phyloP scores from a whole-genome alignment of 2,329 filamentous ascomycete species.

The Kalaharituber pfeilii region DNA sequence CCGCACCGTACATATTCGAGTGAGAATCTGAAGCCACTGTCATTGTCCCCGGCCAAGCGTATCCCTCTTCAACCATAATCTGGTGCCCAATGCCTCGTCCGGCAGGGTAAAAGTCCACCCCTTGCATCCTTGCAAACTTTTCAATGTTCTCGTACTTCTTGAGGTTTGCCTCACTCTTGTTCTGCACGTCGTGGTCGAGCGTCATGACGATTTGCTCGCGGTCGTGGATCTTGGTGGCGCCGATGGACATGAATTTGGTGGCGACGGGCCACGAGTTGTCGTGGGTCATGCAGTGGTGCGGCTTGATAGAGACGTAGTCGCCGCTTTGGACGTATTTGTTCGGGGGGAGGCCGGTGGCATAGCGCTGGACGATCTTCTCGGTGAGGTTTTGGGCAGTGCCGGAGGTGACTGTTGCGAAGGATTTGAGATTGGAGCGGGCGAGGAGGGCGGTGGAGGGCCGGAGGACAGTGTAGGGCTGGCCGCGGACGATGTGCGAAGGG shows the following conservation, averaged over 20 bases:
- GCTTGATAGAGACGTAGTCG: conserved; percentile 65
- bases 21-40: conserved; percentile 65
- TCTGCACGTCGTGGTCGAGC: conserved; percentile 78
- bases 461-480: conserved; percentile 6
- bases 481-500: not conserved
- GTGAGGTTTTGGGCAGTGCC: conserved; percentile 52
- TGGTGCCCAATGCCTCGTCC: conserved; percentile 78
- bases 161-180: conserved; percentile 58
- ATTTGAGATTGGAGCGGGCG: conserved; percentile 23
- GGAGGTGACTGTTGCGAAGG: conserved; percentile 9
- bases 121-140: conserved; percentile 61
- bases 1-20: conserved; percentile 66
- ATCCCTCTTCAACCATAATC: conserved; percentile 74
- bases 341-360: conserved; percentile 55
- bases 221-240: conserved; percentile 55
- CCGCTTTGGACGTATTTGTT: conserved; percentile 61
- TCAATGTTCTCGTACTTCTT: conserved; percentile 71
- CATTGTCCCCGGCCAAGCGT: conserved; percentile 70
- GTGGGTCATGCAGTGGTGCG: conserved; percentile 67
- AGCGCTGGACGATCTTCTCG: conserved; percentile 78
- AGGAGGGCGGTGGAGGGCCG: conserved; percentile 23
- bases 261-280: conserved; percentile 66
- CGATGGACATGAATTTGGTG: conserved; percentile 66
- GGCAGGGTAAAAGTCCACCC: conserved; percentile 58
- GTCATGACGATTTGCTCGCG: conserved; percentile 62